phyloP scores from a whole-genome alignment of 2,329 filamentous ascomycete species.

The Xenoacremonium recifei region DNA sequence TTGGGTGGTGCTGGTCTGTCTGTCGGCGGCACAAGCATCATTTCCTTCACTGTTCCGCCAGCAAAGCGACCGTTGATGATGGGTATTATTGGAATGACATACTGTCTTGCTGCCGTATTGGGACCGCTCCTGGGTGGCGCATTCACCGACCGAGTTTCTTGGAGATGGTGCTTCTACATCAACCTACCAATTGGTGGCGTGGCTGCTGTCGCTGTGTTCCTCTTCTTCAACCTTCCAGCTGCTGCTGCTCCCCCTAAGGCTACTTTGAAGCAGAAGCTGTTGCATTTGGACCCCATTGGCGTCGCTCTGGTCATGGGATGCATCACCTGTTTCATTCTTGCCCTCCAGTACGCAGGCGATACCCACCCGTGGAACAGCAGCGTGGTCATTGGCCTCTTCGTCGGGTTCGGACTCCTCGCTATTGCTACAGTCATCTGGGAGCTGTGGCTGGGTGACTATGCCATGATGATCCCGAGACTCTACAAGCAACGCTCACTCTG shows the following conservation, averaged over 20 bases:
- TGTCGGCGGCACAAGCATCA: conserved; percentile 5
- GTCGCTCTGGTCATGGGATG: no score
- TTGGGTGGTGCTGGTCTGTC: conserved; percentile 6
- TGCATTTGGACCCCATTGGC: neutral
- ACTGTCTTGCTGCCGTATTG: conserved; percentile 25
- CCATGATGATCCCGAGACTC: conserved; percentile 39
- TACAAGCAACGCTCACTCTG: conserved; percentile 37
- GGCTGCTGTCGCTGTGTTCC: neutral
- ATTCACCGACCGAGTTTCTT: conserved; percentile 15
- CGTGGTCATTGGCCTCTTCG: neutral
- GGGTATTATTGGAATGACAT: conserved; percentile 18
- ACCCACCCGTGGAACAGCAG: neutral
- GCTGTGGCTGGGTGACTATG: conserved; percentile 10
- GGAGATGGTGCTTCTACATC: conserved; percentile 1
- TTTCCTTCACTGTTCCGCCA: conserved; percentile 6
- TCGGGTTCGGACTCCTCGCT: neutral
- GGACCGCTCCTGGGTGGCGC: conserved; percentile 28
- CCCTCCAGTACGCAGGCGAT: neutral
- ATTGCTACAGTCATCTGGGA: neutral
- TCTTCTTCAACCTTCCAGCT: neutral
- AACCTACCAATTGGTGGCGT: conserved; percentile 1
- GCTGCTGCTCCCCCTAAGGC: neutral
- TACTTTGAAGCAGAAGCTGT: neutral
- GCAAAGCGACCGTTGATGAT: conserved; percentile 6
- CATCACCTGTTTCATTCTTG: no score